A percentile compares a stretch with the other conserved stretches of the same genome.
Conservation (phyloP, 2,329 filamentous ascomycete genomes). For the Helminthosporium solani region DNA sequence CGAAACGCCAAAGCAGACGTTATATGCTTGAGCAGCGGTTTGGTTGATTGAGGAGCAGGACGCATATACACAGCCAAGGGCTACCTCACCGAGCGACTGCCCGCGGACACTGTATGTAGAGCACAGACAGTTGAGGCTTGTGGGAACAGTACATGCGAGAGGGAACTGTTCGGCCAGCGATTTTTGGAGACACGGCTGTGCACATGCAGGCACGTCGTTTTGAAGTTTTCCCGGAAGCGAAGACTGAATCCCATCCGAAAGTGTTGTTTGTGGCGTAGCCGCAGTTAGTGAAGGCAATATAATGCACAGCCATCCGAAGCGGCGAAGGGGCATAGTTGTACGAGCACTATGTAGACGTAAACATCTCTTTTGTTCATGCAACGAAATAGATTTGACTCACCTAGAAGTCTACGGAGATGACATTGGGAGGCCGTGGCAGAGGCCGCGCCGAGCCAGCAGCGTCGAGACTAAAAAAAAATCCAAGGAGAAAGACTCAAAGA, state of each 20-base stretch:
- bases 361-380: slow-evolving; percentile 25
- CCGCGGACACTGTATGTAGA: slow-evolving; percentile 41
- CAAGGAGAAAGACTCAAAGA: slow-evolving; percentile 38
- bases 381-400: slow-evolving; percentile 17
- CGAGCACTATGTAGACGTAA: slow-evolving; percentile 33
- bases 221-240: slow-evolving; percentile 32
- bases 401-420: slow-evolving; percentile 31
- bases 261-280: slow-evolving; percentile 31
- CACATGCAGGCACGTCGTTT: slow-evolving; percentile 37
- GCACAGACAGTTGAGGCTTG: slow-evolving; percentile 39
- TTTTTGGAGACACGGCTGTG: slow-evolving; percentile 37
- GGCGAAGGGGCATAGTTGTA: slow-evolving; percentile 44
- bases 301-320: slow-evolving; percentile 40
- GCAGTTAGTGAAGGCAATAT: slow-evolving; percentile 37
- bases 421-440: slow-evolving; percentile 32
- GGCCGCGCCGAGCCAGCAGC: slow-evolving; percentile 39
- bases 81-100: slow-evolving; percentile 41
- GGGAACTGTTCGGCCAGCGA: slow-evolving; percentile 38
- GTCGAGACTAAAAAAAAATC: slow-evolving; percentile 36
- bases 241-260: slow-evolving; percentile 20
- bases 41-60: slow-evolving; percentile 29
- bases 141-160: slow-evolving; percentile 34
- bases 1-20: slow-evolving; percentile 38
- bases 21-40: slow-evolving; percentile 33
- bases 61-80: slow-evolving; percentile 40